Evolutionary conservation across 768 basidiomycete species (phyloP), one percentile per base, ranked within the genome.

Genomic region (Boletales sp.): DNA sequence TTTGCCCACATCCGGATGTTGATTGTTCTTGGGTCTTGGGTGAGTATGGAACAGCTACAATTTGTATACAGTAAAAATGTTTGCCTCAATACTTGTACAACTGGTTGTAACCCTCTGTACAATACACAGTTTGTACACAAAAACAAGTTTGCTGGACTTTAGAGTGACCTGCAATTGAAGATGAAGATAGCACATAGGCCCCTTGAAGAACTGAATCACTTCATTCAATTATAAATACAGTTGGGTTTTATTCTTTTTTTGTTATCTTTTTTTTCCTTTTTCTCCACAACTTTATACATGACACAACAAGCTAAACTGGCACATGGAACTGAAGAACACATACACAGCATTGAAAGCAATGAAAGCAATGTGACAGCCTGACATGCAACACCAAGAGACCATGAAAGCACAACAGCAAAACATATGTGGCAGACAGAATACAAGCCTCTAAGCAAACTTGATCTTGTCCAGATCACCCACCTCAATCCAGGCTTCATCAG

Each of bases 401-500:
- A 10, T 14, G 13, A 40, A 43, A 43, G 15, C 11, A 53, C 3
- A 48, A 42, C 10, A 19, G 27, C 11, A 29, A 39, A 39, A 30
- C 14, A 41, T 29, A 30, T 24, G 35, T 19, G 21, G n/a, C 40
- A 47, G 4, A 18, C n/a, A 17, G 40, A 31, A 21, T 27, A 4
- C 36, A 14, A 27, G n/a, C 48, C 32, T 31, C 34, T 35, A 66
- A 19, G 60, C 38, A 56, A 67, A 56, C 3, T 10, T 2, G 17
- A 54, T 57, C 29, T 45, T 48, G 36, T 51, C 40, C 51, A 77
- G 30, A 17, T 69, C 67, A 47, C 60, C 58, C 41, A 62, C 53
- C 42, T 62, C 64, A 39, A 75, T 47, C 75, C 75, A 77, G 12
- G 64, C 66, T 2, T 56, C 40, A 0, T 66, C 60, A 2, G 63